Evolutionary conservation across 2,329 filamentous ascomycete species (phyloP).

Genomic region (Xylariaceae sp.): DNA sequence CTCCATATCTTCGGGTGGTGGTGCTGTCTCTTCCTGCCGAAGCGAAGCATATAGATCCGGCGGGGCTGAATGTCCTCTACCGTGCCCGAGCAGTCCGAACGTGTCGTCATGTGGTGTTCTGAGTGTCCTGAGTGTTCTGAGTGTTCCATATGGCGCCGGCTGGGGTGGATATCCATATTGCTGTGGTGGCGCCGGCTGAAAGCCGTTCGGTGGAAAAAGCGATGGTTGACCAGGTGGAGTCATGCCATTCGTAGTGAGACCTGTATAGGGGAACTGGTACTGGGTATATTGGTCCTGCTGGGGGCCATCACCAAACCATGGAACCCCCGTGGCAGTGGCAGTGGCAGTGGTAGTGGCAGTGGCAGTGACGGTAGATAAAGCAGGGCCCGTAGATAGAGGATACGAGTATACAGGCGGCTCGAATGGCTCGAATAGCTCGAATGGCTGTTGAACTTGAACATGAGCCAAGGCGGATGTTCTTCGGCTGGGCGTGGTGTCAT

Average conservation of each 20-base stretch:
- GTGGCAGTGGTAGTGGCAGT: constrained; percentile 26
- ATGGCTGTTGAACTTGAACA: constrained; percentile 55
- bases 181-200: constrained; percentile 44
- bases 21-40: constrained; percentile 65
- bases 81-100: constrained; percentile 61
- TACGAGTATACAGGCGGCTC: constrained; percentile 51
- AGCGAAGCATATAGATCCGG: constrained; percentile 73
- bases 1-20: constrained; percentile 76
- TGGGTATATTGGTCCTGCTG: too few relatives aligned
- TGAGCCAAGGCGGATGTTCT: constrained; percentile 58
- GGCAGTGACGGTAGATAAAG: too few relatives aligned
- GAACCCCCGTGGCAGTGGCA: constrained; percentile 31
- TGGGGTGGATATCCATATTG: constrained; percentile 56
- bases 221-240: constrained; percentile 46
- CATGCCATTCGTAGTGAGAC: constrained; percentile 44
- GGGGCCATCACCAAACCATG: too few relatives aligned
- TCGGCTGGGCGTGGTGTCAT: constrained; percentile 50
- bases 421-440: constrained; percentile 50
- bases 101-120: constrained; percentile 63
- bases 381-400: constrained; percentile 41
- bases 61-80: constrained; percentile 66
- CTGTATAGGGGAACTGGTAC: too few relatives aligned
- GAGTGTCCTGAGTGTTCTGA: constrained; percentile 54
- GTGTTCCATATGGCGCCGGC: constrained; percentile 64
- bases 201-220: constrained; percentile 46